Percentiles rank a stretch among this genome's conserved stretches.
These are phyloP conservation scores for Erodium maritimum DNA, from an alignment of 345 rosid genomes.

Conservation along the genomic window DNA sequence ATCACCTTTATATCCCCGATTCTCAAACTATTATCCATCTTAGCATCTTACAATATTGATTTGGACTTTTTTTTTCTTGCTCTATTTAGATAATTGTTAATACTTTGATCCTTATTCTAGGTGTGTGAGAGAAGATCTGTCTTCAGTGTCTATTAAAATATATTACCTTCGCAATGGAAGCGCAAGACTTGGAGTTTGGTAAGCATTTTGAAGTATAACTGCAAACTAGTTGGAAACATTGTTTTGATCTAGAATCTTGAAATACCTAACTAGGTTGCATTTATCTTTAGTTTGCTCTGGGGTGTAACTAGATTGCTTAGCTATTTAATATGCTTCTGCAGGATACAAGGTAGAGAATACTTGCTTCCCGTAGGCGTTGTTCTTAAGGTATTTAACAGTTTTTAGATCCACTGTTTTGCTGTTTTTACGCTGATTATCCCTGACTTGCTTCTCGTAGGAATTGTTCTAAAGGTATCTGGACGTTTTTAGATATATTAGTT, in stretches of 20 bases:
- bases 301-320: background rate
- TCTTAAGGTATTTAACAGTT: constrained; percentile 50
- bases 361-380: constrained; percentile 81
- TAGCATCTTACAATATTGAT: too few relatives aligned
- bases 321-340: constrained; percentile 17
- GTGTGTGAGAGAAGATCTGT: constrained; percentile 83
- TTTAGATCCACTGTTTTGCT: too few relatives aligned
- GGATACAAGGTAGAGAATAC: constrained; percentile 83
- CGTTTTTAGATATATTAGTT: too few relatives aligned
- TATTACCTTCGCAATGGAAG: constrained; percentile 91
- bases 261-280: too few relatives aligned
- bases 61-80: too few relatives aligned
- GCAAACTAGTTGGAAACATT: background rate
- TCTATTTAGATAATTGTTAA: too few relatives aligned
- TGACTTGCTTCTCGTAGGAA: constrained; percentile 77
- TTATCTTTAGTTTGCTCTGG: background rate
- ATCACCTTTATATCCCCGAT: too few relatives aligned
- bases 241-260: too few relatives aligned
- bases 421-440: too few relatives aligned
- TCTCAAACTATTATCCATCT: too few relatives aligned
- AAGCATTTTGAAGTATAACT: constrained; percentile 17
- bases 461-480: constrained; percentile 68
- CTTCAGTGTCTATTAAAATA: constrained; percentile 65
- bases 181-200: constrained; percentile 96
- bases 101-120: constrained; percentile 21